Base-by-base conservation (phyloP, 2,329 filamentous ascomycete genomes). In the Didymella glomerata region DNA sequence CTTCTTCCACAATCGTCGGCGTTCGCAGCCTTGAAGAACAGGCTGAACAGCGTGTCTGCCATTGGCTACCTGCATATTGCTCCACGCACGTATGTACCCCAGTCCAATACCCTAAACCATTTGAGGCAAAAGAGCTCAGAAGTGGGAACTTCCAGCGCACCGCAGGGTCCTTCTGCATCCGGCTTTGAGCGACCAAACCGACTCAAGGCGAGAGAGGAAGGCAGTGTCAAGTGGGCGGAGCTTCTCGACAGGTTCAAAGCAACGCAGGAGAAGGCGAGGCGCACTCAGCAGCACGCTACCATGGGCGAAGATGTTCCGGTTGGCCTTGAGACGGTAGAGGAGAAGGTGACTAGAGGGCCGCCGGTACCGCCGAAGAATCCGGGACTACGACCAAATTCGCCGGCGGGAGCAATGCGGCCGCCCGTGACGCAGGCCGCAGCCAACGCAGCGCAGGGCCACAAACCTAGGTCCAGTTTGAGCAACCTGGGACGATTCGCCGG, bases 1-100 rank as follows among this genome's bases (percentile, higher is more conserved):
- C 88, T 99, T 18, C 85, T 99, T n/a, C 95, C 95, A 0, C 95
- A 99, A 79, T 98, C 94, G 16, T 96, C 93, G 27, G 96, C 95
- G 9, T 99, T 99, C 79, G 95, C 93, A 27, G 94, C 95, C 2
- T 83, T 99, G 57, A 98, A 97, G 76, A 99, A 99, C 74, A 88
- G 95, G 41, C 85, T 99, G 49, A 98, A 98, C 78, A 97, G 92
- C 77, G 95, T 99, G 67, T 96, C 92, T 81, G 93, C 95, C 51
- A 98, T 99, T 75, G 95, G 94, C 42, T 96, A 97, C 77, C 82
- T 99, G 62, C 94, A 98, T 74, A 90, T 91, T 66, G 88, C 89
- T 63, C 90, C 87, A 30, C 82, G 91, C 85, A 85, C 86, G 46
- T 95, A 88, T 79, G 88, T 88, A 61, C 70, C 73, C 70, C 68